Evolutionary conservation across 2,329 filamentous ascomycete species (phyloP).

Genomic region (Arthrocladium fulminans): DNA sequence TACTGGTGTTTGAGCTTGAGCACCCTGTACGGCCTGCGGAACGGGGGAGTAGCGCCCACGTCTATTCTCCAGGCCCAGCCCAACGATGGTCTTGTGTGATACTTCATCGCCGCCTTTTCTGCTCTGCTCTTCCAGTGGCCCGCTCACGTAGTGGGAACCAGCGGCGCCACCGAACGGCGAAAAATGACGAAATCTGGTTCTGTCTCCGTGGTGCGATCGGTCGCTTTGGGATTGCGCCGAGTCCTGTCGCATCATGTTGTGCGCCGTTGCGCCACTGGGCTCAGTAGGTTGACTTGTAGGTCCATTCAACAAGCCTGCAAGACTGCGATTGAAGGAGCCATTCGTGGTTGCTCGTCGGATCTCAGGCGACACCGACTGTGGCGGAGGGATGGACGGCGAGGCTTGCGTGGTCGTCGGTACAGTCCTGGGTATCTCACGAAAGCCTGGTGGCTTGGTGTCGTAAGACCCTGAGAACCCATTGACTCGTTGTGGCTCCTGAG

Average conservation of each 20-base stretch:
- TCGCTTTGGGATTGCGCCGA: constrained; percentile 22
- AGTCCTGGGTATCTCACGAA: constrained; percentile 11
- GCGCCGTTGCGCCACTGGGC: neutral
- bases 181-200: constrained; percentile 27
- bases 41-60: constrained; percentile 78
- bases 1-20: constrained; percentile 69
- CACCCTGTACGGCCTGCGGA: constrained; percentile 88
- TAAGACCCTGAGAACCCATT: constrained; percentile 16
- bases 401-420: constrained; percentile 10
- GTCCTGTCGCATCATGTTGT: constrained; percentile 21
- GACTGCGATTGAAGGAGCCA: constrained; percentile 13
- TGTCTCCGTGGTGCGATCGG: constrained; percentile 20
- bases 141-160: constrained; percentile 24
- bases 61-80: constrained; percentile 63
- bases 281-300: constrained; percentile 10
- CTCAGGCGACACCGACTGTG: constrained; percentile 20
- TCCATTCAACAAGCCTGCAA: constrained; percentile 15
- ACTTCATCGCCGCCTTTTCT: constrained; percentile 46
- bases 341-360: constrained; percentile 15
- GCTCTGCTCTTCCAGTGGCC: constrained; percentile 31
- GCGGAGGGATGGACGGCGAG: constrained; percentile 9
- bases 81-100: constrained; percentile 61
- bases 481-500: constrained; percentile 13
- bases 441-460: constrained; percentile 19
- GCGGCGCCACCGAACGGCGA: constrained; percentile 29